Base-by-base conservation (phyloP, 257 asterid genomes). In the Marsdenia floribunda region DNA sequence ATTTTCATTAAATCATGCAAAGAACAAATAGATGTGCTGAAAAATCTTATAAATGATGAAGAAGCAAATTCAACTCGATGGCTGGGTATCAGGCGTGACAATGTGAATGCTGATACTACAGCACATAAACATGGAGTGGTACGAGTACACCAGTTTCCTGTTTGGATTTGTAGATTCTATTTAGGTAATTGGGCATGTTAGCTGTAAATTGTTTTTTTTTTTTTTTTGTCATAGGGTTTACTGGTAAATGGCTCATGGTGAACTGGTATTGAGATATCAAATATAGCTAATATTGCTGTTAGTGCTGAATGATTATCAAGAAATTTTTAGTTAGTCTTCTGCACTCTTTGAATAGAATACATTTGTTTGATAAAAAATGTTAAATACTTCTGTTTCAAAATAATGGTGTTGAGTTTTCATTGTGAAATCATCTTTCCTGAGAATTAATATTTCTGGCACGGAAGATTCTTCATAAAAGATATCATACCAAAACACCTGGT, bases 81-180 rank as follows among this genome's bases (percentile, higher is more conserved):
- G 97, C 94, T 89, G 77, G 96, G 93, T 47, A 78, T 86, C 73
- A 87, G 85, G 86, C 84, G 81, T 75, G 91, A 77, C 81, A 84
- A 80, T 75, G 77, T 44, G 73, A 90, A 89, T 87, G 88, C 90
- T 57, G 97, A 92, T 82, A 88, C 97, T 69, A 78, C 84, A 79
- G 99, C 99, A 40, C 97, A 94, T 89, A 94, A 92, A 72, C 97
- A 89, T 83, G 99, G 97, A 79, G 95, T 92, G 95, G 99, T 93
- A 87, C 52, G 85, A 53, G 40, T 40, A 40, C 18, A 44, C n/a
- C 55, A 22, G 26, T 66, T 50, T 74, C 14, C 52, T 67, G 38
- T 68, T 68, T 40, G 3, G 21, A 50, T 54, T 14, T 52, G 38
- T 54, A 11, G 18, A 37, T 71, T 16, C n/a, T 24, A 65, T 46